Percentiles rank a stretch among this genome's conserved stretches.
phyloP scores from a whole-genome alignment of 2,329 filamentous ascomycete genomes.

The Aspergillus udagawae region DNA sequence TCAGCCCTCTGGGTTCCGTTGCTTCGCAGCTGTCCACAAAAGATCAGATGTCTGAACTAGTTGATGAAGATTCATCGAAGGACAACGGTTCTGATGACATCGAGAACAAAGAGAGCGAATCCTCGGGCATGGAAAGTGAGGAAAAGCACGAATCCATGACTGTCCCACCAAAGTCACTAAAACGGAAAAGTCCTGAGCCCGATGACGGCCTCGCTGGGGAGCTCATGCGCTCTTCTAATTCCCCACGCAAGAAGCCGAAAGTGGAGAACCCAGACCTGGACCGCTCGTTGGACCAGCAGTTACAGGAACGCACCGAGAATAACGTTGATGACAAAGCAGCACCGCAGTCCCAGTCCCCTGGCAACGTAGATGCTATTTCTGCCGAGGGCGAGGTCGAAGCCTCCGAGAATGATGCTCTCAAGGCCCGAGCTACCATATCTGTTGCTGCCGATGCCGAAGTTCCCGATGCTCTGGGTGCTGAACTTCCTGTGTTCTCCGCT shows the following conservation, averaged over 20 bases:
- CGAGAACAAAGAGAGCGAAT: slow-evolving; percentile 2
- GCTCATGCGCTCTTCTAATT: slow-evolving; percentile 11
- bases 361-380: slow-evolving; percentile 2
- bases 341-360: slow-evolving; percentile 14
- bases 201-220: slow-evolving; percentile 15
- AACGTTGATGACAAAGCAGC: slow-evolving; percentile 16
- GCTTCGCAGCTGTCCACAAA: neutral
- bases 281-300: slow-evolving; percentile 16
- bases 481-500: slow-evolving; percentile 1
- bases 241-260: slow-evolving; percentile 28
- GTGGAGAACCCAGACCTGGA: slow-evolving; percentile 26
- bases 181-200: slow-evolving; percentile 24
- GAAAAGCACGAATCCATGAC: slow-evolving; percentile 6
- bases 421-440: slow-evolving; percentile 4
- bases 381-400: neutral
- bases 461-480: neutral
- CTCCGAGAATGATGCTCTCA: slow-evolving; percentile 5
- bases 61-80: neutral
- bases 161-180: slow-evolving; percentile 15
- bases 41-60: neutral
- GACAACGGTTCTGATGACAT: neutral
- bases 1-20: neutral
- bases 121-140: neutral
- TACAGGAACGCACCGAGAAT: slow-evolving; percentile 13
- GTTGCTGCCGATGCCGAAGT: neutral